Evolutionary conservation across 768 basidiomycete species (phyloP), one percentile per base, ranked within the genome.

Genomic region (Melanogaster broomeanus): DNA sequence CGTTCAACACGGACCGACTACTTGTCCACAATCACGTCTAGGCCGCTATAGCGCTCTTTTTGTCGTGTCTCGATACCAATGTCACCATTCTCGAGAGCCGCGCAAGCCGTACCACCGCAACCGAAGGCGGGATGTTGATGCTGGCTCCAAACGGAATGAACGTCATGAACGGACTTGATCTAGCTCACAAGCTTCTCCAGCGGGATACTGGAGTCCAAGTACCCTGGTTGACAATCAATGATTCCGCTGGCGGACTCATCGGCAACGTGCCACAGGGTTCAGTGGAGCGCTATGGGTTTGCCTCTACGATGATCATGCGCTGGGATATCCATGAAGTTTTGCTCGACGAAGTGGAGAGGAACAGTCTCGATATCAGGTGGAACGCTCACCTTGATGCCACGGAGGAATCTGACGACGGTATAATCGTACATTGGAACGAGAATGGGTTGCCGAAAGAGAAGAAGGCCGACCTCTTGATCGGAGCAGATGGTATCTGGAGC

Each of bases 401-500:
- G 22, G 59, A 67, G 30, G 67, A 68, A 45, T 53, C 12, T 10
- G 38, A 57, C 6, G 61, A 63, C 11, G 61, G 63, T 22, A 59
- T 67, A 6, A 44, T 63, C 38, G 67, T 69, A 19, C 53, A 51
- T 51, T 68, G 66, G 66, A 15, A 25, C 12, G 58, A 67, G 53
- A 42, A 50, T 7, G 65, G 57, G 34, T 24, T 42, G 16, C 8
- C 13, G 12, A 49, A 65, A 35, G 53, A 65, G 47, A 63, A 51
- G 53, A 63, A 59, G 53, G 66, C 49, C n/a, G 68, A 69, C 48
- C 63, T 68, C 15, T 45, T 68, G 37, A 52, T 67, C 18, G 67
- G 66, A 33, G 67, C 66, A 30, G 67, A 69, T 24, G 63, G 65
- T 4, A 65, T 69, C 16, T 70, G 67, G 68, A 66, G 67, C 25